phyloP scores from a whole-genome alignment of 2,329 filamentous ascomycete species.

The Penicillium fuscoglaucum region DNA sequence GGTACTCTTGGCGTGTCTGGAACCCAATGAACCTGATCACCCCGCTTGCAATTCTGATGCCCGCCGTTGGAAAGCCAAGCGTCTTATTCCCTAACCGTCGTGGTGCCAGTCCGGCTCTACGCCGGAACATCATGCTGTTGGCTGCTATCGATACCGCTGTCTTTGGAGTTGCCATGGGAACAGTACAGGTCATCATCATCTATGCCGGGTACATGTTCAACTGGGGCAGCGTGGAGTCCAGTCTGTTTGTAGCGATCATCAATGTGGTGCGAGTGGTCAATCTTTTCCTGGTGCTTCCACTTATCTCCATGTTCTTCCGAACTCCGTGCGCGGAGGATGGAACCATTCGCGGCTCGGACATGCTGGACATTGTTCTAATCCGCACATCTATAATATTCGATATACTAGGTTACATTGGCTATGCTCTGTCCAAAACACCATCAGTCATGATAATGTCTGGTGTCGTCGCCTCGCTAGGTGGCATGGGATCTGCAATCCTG shows the following conservation, averaged over 20 bases:
- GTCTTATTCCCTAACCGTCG: constrained; percentile 49
- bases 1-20: constrained; percentile 34
- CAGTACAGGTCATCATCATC: constrained; percentile 76
- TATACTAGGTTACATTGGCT: constrained; percentile 72
- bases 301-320: constrained; percentile 74
- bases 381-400: constrained; percentile 75
- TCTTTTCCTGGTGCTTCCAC: constrained; percentile 72
- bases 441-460: constrained; percentile 70
- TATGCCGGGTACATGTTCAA: constrained; percentile 78
- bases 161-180: constrained; percentile 78
- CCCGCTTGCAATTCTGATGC: constrained; percentile 76
- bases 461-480: constrained; percentile 72
- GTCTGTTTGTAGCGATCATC: constrained; percentile 75
- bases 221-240: constrained; percentile 80
- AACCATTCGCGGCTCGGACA: constrained; percentile 69
- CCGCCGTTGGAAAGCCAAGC: constrained; percentile 48
- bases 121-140: constrained; percentile 79
- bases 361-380: constrained; percentile 74
- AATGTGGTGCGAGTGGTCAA: constrained; percentile 74
- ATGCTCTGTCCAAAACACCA: constrained; percentile 63
- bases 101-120: constrained; percentile 60
- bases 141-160: constrained; percentile 78
- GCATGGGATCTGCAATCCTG: constrained; percentile 80
- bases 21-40: constrained; percentile 67
- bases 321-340: constrained; percentile 37